Conservation (phyloP, 371 early-diverging fungal genomes). For the Dichotomocladium elegans region DNA sequence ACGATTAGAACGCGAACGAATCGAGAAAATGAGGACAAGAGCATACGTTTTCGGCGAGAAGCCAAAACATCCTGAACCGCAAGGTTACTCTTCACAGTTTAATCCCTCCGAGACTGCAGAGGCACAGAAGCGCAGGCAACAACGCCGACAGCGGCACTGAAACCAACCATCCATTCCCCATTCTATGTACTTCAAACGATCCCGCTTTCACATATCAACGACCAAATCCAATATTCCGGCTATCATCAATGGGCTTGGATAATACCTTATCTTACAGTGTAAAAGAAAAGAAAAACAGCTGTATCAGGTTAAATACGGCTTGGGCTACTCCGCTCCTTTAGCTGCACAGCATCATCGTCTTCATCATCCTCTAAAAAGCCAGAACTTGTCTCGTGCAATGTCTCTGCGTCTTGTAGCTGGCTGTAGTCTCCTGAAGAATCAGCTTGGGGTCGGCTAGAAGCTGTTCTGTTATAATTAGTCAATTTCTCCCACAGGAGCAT, state of each 20-base stretch:
- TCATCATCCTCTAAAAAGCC: conserved; percentile 14
- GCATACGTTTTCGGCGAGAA: conserved; percentile 17
- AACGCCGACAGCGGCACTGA: background rate
- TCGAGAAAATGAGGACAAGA: conserved; percentile 24
- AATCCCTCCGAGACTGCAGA: conserved; percentile 23
- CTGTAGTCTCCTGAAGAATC: conserved; percentile 3
- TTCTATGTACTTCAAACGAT: too few relatives aligned
- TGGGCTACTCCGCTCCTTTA: conserved; percentile 2
- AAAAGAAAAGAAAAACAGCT: background rate
- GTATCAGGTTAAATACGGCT: background rate
- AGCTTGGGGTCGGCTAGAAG: background rate
- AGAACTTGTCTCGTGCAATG: conserved; percentile 11
- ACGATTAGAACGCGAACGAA: conserved; percentile 32
- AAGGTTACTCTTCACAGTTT: conserved; percentile 19
- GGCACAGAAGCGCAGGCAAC: conserved; percentile 1
- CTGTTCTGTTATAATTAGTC: conserved; percentile 22
- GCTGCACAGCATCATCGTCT: conserved; percentile 10
- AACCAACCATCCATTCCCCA: too few relatives aligned
- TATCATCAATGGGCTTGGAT: background rate
- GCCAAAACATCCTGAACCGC: background rate
- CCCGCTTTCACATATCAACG: too few relatives aligned
- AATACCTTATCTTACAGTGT: too few relatives aligned
- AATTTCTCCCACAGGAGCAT: conserved; percentile 43
- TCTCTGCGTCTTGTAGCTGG: conserved; percentile 4
- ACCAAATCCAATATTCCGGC: background rate